phyloP scores from a whole-genome alignment of 1,284 basidiomycete species.

The Trametes versicolor region DNA sequence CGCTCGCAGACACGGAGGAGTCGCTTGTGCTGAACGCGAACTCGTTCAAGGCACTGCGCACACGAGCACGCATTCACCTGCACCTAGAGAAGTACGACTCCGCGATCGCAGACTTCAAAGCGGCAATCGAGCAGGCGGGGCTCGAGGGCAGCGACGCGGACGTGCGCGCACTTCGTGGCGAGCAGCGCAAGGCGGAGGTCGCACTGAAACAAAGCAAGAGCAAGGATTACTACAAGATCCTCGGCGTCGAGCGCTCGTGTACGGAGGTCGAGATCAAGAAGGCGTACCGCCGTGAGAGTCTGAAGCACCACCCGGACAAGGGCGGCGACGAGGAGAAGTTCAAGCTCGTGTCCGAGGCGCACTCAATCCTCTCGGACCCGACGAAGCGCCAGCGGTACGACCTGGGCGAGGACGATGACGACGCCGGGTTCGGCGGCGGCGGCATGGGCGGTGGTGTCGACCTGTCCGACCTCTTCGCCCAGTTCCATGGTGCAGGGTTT shows the following conservation, averaged over 20 bases:
- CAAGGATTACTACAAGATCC: constrained; percentile 87
- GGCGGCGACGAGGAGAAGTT: constrained; percentile 89
- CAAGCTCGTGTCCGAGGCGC: constrained; percentile 82
- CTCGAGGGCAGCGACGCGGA: constrained; percentile 71
- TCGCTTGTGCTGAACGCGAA: constrained; percentile 71
- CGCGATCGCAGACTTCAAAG: constrained; percentile 80
- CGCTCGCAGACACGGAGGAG: constrained; percentile 75
- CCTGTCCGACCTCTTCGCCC: constrained; percentile 70
- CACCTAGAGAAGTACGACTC: constrained; percentile 81
- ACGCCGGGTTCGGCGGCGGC: constrained; percentile 52
- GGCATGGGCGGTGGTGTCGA: constrained; percentile 57
- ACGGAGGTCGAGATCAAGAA: constrained; percentile 81
- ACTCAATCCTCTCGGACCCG: constrained; percentile 80
- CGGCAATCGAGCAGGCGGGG: constrained; percentile 75
- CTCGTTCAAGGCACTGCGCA: constrained; percentile 88
- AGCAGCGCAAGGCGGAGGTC: constrained; percentile 81
- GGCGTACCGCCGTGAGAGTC: constrained; percentile 77
- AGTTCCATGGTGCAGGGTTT: constrained; percentile 54
- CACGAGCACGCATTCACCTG: constrained; percentile 82
- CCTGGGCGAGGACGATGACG: constrained; percentile 80
- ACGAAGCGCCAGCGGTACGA: constrained; percentile 77
- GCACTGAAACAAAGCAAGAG: constrained; percentile 85
- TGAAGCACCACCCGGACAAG: constrained; percentile 89
- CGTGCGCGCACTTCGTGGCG: constrained; percentile 66
- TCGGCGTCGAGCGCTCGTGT: constrained; percentile 69